phyloP scores from a whole-genome alignment of 192 early-diverging fungal genomes.

The Backusella morwellensis region DNA sequence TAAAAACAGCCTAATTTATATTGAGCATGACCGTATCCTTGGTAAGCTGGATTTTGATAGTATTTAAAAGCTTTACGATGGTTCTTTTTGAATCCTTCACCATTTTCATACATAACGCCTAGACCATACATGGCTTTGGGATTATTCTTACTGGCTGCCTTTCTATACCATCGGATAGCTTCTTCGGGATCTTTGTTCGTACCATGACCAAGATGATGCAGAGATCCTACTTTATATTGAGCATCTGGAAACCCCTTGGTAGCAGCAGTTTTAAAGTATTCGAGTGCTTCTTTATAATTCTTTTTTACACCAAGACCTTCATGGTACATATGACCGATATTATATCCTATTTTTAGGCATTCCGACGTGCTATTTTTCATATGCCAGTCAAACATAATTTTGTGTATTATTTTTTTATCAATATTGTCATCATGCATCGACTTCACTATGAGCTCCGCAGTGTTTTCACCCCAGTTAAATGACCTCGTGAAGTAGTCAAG shows the following conservation, averaged over 20 bases:
- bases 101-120: conserved; percentile 29
- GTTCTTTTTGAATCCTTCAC: conserved; percentile 23
- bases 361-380: conserved; percentile 13
- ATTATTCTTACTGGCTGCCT: conserved; percentile 30
- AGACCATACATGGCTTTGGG: conserved; percentile 17
- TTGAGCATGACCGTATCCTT: neutral
- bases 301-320: conserved; percentile 22
- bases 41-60: conserved; percentile 24
- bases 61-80: conserved; percentile 20
- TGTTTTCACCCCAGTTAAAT: too few relatives aligned
- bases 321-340: conserved; percentile 28
- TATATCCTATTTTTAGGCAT: conserved; percentile 2
- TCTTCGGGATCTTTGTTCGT: conserved; percentile 7
- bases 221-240: too few relatives aligned
- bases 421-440: too few relatives aligned
- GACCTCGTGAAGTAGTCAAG: too few relatives aligned
- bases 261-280: neutral
- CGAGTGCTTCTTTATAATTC: conserved; percentile 15
- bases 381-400: conserved; percentile 32
- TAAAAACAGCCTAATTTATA: neutral
- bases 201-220: neutral
- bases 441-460: too few relatives aligned
- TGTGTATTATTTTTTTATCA: neutral
- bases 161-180: conserved; percentile 30
- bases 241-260: too few relatives aligned